Evolutionary conservation across 306 rosid species (phyloP).

Genomic region (Boehmeria nivea): DNA sequence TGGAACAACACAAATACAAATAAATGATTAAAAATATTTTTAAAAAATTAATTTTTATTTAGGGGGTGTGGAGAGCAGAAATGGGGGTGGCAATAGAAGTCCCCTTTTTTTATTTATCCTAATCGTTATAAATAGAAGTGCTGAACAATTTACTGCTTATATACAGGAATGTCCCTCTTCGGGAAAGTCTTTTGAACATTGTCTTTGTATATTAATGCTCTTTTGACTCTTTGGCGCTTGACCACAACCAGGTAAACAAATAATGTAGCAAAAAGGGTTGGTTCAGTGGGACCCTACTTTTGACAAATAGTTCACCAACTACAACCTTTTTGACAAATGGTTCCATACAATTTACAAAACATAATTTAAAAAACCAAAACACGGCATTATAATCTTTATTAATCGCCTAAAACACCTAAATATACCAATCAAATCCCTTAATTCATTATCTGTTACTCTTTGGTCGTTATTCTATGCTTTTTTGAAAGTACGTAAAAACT

Average conservation of each 20-base stretch:
- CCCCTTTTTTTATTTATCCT: too few species aligned
- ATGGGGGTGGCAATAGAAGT: too few species aligned
- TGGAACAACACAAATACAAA: too few species aligned
- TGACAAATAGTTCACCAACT: constrained; percentile 1
- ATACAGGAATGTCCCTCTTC: too few species aligned
- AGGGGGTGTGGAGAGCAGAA: too few species aligned
- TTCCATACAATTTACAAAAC: neutral
- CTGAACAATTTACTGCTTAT: too few species aligned
- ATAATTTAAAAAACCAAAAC: neutral
- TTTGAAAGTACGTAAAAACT: neutral
- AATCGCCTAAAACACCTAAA: too few species aligned
- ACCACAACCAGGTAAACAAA: neutral
- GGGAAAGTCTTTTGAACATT: neutral
- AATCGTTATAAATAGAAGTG: too few species aligned
- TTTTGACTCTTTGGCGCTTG: neutral
- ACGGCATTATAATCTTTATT: neutral
- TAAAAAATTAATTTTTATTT: too few species aligned
- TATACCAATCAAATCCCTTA: neutral
- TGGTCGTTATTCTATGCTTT: neutral
- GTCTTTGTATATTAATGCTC: neutral
- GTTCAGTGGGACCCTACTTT: constrained; percentile 1
- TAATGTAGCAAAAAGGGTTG: neutral
- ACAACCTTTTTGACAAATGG: constrained; percentile 10
- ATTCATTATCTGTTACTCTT: neutral
- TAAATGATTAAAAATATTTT: too few species aligned